Conservation (phyloP, 148 eudicot genomes). For the Rhododendron kiyosumense region DNA sequence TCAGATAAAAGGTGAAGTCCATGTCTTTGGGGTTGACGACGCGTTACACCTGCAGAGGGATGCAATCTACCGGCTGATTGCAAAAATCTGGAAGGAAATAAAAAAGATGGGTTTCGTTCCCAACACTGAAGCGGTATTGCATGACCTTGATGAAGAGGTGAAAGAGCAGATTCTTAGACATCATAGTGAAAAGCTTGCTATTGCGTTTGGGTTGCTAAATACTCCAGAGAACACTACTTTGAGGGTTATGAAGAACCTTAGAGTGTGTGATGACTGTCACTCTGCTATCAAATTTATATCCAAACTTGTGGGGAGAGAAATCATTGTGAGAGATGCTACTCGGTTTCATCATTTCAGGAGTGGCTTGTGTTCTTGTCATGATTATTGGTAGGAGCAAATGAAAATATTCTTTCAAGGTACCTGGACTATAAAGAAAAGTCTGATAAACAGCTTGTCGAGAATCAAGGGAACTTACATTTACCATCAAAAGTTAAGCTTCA, state of each 20-base stretch:
- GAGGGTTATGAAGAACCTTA: conserved; percentile 12
- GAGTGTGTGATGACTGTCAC: conserved; percentile 15
- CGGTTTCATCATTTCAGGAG: conserved; percentile 14
- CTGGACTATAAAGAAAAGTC: background rate
- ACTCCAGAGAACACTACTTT: conserved; percentile 12
- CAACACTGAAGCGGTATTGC: conserved; percentile 11
- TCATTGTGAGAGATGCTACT: conserved; percentile 14
- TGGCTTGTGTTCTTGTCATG: conserved; percentile 8
- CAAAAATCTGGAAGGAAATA: conserved; percentile 10
- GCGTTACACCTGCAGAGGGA: conserved; percentile 29
- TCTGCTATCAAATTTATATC: conserved; percentile 10
- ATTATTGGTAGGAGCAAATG: background rate
- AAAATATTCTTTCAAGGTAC: background rate
- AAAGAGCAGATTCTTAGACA: conserved; percentile 15
- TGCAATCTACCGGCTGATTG: conserved; percentile 3
- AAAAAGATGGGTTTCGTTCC: conserved; percentile 11
- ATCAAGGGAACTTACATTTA: background rate
- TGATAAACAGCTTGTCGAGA: background rate
- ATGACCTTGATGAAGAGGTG: conserved; percentile 13
- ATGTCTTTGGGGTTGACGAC: conserved; percentile 37
- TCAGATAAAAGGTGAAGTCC: conserved; percentile 23
- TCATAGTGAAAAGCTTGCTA: conserved; percentile 16
- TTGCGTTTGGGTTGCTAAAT: conserved; percentile 6
- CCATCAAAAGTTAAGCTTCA: background rate
- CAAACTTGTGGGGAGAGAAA: conserved; percentile 12